Evolutionary conservation across 2,329 filamentous ascomycete species (phyloP).

Genomic region (Tolypocladium tropicale): DNA sequence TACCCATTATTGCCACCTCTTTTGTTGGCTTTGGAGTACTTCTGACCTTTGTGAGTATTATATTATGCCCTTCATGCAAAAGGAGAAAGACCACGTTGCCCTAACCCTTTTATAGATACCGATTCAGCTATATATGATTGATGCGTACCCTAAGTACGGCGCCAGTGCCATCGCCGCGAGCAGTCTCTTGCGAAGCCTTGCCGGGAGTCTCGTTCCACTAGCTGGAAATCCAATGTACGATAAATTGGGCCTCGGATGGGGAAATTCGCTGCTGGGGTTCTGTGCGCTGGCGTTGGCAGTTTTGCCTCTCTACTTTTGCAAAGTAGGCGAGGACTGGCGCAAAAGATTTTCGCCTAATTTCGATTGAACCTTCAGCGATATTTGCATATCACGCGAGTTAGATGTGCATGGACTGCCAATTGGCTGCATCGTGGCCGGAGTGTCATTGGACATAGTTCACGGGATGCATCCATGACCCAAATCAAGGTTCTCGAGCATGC

Average conservation of each 20-base stretch:
- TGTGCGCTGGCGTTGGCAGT: not conserved
- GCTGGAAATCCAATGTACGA: not conserved
- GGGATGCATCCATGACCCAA: no score
- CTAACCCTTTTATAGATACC: not conserved
- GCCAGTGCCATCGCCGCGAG: not conserved
- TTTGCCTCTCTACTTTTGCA: not conserved
- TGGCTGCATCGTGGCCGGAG: no score
- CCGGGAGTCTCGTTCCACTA: not conserved
- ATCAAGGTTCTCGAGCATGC: no score
- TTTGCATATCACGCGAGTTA: no score
- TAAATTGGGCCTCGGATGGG: not conserved
- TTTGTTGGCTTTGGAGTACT: not conserved
- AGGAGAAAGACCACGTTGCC: not conserved
- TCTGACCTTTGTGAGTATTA: not conserved
- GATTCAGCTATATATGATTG: not conserved
- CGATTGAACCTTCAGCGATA: no score
- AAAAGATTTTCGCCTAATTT: not conserved
- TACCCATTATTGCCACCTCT: not conserved
- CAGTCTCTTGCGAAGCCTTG: not conserved
- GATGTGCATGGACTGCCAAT: no score
- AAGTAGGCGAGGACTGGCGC: not conserved
- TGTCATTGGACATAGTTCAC: no score
- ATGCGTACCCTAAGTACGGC: not conserved
- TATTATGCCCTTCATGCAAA: not conserved
- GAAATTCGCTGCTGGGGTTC: not conserved